Evolutionary conservation across 306 rosid species (phyloP).

Genomic region (Vigna hirtella): DNA sequence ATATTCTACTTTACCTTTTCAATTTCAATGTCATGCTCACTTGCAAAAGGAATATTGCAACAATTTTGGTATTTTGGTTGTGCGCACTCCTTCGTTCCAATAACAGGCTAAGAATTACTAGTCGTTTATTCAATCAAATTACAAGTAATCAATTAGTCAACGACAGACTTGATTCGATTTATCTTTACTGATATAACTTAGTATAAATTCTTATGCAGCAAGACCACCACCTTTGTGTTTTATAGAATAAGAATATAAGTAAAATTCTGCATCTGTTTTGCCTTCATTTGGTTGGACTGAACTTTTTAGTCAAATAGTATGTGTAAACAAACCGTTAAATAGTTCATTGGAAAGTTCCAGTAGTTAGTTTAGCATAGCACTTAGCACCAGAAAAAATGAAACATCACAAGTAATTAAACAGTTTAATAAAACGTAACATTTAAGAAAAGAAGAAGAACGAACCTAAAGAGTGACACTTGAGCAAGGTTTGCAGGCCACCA

Average conservation of each 20-base stretch:
- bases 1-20: conserved; percentile 43
- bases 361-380: conserved; percentile 1
- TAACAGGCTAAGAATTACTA: conserved; percentile 19
- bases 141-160: conserved; percentile 25
- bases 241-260: neutral
- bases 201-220: conserved; percentile 24
- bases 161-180: conserved; percentile 41
- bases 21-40: conserved; percentile 34
- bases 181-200: conserved; percentile 37
- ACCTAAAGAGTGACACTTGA: conserved; percentile 98
- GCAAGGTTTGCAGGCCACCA: conserved; percentile 99
- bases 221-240: neutral
- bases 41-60: conserved; percentile 48
- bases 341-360: conserved; percentile 19
- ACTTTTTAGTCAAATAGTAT: conserved; percentile 5
- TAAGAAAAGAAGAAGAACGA: conserved; percentile 31
- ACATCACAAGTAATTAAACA: conserved; percentile 1
- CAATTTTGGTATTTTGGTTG: conserved; percentile 32
- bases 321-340: neutral
- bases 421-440: neutral
- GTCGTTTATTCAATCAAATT: neutral
- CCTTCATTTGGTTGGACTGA: conserved; percentile 13
- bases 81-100: neutral
- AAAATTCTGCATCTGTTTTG: conserved; percentile 1
- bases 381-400: neutral